Base-by-base conservation (phyloP, 2,329 filamentous ascomycete species). In the Gaeumannomyces tritici region DNA sequence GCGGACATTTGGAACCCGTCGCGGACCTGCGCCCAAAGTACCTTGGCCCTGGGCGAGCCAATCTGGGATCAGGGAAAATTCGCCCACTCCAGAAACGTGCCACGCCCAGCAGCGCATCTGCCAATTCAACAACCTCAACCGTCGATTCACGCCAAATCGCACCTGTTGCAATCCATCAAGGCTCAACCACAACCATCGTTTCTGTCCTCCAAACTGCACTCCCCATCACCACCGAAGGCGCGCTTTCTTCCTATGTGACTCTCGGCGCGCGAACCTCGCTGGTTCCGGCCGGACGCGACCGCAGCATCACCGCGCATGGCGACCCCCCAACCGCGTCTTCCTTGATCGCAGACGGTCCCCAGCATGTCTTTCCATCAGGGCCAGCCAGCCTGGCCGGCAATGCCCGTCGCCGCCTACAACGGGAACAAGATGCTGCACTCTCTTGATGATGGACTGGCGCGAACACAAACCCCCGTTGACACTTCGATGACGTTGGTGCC, bases 351-450 rank as follows among this genome's bases (percentile, higher is more conserved):
- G n/a, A 42, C 29, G n/a, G 27, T 24, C 73, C 76, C 75, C 73
- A 76, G 73, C 70, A 73, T 77, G 75, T 75, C 75, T 75, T 74
- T 73, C 79, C 79, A 76, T 79, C 76, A 87, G 77, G 82, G 85
- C 77, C 84, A 87, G 78, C 77, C 82, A 68, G 72, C 76, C 80
- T 89, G 88, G 87, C 81, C 81, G 66, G 80, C 85, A 69, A 82
- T 85, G 69, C 79, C 80, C 65, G 73, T 78, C 65, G 76, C 78
- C 70, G 76, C 80, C 65, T 71, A 74, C 67, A 77, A 77, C 72
- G 80, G 76, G 64, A 78, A 71, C 67, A 74, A 76, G 66, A 77
- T 81, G 70, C 79, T 85, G 66, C 82, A 83, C 67, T 81, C 80
- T 72, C 78, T 82, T 70, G 86, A 89, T 72, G 86, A 90, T 79